phyloP scores from a whole-genome alignment of 169 alveolate species.

The Plasmodium relictum region DNA sequence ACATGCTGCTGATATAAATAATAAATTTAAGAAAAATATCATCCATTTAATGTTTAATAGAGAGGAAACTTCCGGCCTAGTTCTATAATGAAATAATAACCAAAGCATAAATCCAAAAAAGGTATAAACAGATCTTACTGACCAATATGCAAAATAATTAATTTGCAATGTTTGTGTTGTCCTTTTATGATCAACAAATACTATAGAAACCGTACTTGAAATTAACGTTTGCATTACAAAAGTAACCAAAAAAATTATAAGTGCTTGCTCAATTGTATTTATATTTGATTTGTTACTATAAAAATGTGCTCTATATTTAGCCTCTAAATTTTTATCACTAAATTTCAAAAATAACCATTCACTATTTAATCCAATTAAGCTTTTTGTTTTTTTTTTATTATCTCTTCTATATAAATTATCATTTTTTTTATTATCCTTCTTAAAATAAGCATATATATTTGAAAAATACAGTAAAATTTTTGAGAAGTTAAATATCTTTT shows the following conservation, averaged over 20 bases:
- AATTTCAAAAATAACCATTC: constrained; percentile 88
- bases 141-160: constrained; percentile 88
- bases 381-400: constrained; percentile 19
- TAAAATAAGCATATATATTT: constrained; percentile 11
- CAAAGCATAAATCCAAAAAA: constrained; percentile 88
- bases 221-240: constrained; percentile 89
- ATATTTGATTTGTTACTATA: constrained; percentile 89
- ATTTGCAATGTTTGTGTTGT: constrained; percentile 80
- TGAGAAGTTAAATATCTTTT: neutral
- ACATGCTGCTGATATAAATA: constrained; percentile 90
- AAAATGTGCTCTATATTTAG: constrained; percentile 88
- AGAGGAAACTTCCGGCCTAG: constrained; percentile 75
- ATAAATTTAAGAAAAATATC: constrained; percentile 85
- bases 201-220: constrained; percentile 87
- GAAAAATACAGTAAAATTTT: constrained; percentile 3
- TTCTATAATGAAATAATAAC: constrained; percentile 88
- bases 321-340: constrained; percentile 89
- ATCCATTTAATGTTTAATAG: constrained; percentile 82
- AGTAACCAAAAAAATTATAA: constrained; percentile 90
- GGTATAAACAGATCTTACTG: constrained; percentile 89
- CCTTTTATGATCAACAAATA: constrained; percentile 77
- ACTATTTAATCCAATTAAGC: constrained; percentile 27
- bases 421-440: constrained; percentile 1
- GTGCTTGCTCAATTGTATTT: constrained; percentile 90
- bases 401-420: neutral